phyloP scores from a whole-genome alignment of 1,284 basidiomycete species.

The Fistulinella staudtii region DNA sequence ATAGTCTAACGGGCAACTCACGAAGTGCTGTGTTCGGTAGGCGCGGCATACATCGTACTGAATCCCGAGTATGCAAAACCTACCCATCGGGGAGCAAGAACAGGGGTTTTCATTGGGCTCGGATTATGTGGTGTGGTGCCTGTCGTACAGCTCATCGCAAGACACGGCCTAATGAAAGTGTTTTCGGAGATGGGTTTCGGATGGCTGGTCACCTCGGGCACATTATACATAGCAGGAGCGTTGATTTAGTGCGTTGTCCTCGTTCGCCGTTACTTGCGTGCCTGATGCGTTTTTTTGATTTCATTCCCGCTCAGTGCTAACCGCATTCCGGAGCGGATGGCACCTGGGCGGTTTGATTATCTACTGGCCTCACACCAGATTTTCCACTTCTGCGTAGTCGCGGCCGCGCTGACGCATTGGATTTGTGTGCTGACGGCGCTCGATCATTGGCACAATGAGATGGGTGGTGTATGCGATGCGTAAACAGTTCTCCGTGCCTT shows the following conservation, averaged over 20 bases:
- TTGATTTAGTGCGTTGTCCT: constrained; percentile 70
- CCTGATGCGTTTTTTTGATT: constrained; percentile 24
- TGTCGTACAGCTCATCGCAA: constrained; percentile 59
- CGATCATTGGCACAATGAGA: constrained; percentile 51
- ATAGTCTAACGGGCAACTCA: constrained; percentile 2
- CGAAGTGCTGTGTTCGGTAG: constrained; percentile 31
- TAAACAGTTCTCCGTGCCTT: constrained; percentile 23
- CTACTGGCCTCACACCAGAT: constrained; percentile 83
- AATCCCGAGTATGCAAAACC: constrained; percentile 77
- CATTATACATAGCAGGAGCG: constrained; percentile 72
- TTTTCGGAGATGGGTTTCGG: constrained; percentile 63
- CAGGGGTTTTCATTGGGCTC: constrained; percentile 75
- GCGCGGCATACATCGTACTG: constrained; percentile 74
- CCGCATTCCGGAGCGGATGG: constrained; percentile 75
- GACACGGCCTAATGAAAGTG: constrained; percentile 55
- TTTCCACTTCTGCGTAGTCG: constrained; percentile 80
- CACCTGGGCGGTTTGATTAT: constrained; percentile 79
- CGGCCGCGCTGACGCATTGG: constrained; percentile 78
- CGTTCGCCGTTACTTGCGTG: constrained; percentile 25
- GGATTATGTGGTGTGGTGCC: constrained; percentile 75
- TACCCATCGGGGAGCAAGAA: constrained; percentile 73
- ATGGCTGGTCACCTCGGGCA: constrained; percentile 67
- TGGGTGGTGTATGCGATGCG: constrained; percentile 31
- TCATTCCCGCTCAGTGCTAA: constrained; percentile 57
- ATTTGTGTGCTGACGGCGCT: constrained; percentile 53